phyloP scores from a whole-genome alignment of 768 basidiomycete species.

The Hemileccinum rubropunctum region DNA sequence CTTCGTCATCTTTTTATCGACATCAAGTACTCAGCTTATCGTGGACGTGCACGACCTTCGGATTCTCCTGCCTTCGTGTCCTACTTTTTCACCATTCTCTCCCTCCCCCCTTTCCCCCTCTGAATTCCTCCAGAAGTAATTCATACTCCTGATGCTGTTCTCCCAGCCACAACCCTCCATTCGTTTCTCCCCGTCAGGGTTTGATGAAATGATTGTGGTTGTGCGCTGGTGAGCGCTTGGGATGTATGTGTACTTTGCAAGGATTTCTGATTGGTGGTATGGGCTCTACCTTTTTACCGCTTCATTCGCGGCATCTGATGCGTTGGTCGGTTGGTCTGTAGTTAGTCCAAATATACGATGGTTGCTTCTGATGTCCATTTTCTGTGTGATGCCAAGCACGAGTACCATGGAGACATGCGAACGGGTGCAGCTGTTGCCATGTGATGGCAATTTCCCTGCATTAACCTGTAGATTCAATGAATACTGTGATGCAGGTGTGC shows the following conservation, averaged over 20 bases:
- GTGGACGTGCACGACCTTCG: conserved; percentile 1
- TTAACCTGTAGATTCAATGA: too few species aligned
- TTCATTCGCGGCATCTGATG: conserved; percentile 1
- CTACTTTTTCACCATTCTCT: background rate
- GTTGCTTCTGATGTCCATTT: conserved; percentile 8
- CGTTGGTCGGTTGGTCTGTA: conserved; percentile 13
- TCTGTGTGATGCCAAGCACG: background rate
- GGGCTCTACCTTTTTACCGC: background rate
- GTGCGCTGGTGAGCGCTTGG: conserved; percentile 47
- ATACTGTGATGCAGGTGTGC: too few species aligned
- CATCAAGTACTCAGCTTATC: background rate
- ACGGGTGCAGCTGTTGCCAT: background rate
- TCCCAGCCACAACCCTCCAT: conserved; percentile 14
- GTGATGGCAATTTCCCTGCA: too few species aligned
- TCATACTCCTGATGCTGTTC: conserved; percentile 23
- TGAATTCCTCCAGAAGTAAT: conserved; percentile 1
- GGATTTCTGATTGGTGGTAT: background rate
- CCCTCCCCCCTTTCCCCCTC: background rate
- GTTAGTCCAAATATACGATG: conserved; percentile 9
- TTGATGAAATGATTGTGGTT: conserved; percentile 39
- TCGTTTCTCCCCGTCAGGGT: conserved; percentile 49
- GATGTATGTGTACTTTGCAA: conserved; percentile 6
- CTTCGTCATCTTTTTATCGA: conserved; percentile 9
- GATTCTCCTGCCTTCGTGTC: conserved; percentile 2
- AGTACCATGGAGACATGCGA: background rate